Percentiles rank a stretch among this genome's conserved stretches.
Evolutionary conservation across 2,329 filamentous ascomycete species (phyloP).

Genomic region (Pseudocercospora musae): DNA sequence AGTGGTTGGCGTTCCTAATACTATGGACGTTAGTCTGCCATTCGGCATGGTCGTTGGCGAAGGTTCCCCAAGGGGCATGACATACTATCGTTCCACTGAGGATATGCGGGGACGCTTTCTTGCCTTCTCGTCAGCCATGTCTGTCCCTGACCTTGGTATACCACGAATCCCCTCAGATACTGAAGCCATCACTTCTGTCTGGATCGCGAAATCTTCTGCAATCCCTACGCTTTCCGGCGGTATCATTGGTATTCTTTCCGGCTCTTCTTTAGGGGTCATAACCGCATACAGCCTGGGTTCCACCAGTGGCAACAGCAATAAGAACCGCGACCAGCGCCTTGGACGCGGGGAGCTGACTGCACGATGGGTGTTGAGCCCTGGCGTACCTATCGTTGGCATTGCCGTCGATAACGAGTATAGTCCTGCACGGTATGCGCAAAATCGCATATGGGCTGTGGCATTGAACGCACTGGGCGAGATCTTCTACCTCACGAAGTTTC

Average conservation of each 20-base stretch:
- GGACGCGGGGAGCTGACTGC: constrained; percentile 76
- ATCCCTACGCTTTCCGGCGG: constrained; percentile 71
- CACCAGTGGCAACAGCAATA: constrained; percentile 48
- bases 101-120: constrained; percentile 78
- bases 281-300: constrained; percentile 69
- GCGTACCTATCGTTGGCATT: constrained; percentile 84
- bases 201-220: constrained; percentile 79
- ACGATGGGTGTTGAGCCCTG: constrained; percentile 86
- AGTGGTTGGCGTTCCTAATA: constrained; percentile 71
- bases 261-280: constrained; percentile 78
- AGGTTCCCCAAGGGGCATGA: constrained; percentile 76
- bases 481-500: constrained; percentile 75
- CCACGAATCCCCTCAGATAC: constrained; percentile 68
- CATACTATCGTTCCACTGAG: constrained; percentile 70
- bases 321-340: constrained; percentile 59
- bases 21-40: constrained; percentile 84
- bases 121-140: constrained; percentile 57
- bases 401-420: constrained; percentile 81
- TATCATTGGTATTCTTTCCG: constrained; percentile 76
- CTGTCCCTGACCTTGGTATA: constrained; percentile 67
- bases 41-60: constrained; percentile 83
- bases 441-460: constrained; percentile 85
- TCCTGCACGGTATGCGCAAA: constrained; percentile 62
- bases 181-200: constrained; percentile 74
- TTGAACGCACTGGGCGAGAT: constrained; percentile 91